Base-by-base conservation (phyloP, 441 rosid genomes). In the Omphalea diandra region DNA sequence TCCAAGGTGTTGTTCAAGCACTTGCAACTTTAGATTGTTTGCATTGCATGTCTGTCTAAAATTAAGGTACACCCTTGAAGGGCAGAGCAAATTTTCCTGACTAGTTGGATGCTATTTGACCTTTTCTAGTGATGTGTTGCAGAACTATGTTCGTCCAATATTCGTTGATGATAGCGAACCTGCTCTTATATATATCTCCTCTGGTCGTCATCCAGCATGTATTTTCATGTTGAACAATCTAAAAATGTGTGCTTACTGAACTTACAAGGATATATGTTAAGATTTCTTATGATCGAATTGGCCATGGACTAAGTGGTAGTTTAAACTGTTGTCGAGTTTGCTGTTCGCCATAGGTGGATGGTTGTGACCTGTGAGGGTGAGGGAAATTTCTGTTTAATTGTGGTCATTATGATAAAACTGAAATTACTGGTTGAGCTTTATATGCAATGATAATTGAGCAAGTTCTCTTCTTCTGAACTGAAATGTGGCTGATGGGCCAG, bases 1-100 rank as follows among this genome's bases (percentile, higher is more conserved):
- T 92, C 73, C 89, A 78, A 73, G 97, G 87, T 80, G 87, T 89
- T 53, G 87, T 90, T 73, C 89, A 84, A 77, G 88, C 98, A 50
- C 89, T 94, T 65, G 89, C 98, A 70, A 71, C 91, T 62, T 86
- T 94, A 87, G 98, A 94, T 76, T 94, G 97, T 75, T 84, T 94
- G 82, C 82, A 88, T 73, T 49, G 96, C 98, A 65, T 82, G 81
- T 75, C 96, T 94, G 61, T 87, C 96, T 15, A 88, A 81, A 82
- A 86, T 83, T 79, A 88, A 90, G 97, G 98, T 87, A 52, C 43
- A 20, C 60, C 31, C 3, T 76, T 65, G 61, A 54, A 75, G 65
- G 60, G 43, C 22, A 26, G 64, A 63, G 24, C 43, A 15, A 20
- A 18, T n/a, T 50, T 40, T 73, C 72, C 55, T 52, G 17, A n/a